Conservation (phyloP, 805 yeast species). For the Wickerhamomyces xylosicus region DNA sequence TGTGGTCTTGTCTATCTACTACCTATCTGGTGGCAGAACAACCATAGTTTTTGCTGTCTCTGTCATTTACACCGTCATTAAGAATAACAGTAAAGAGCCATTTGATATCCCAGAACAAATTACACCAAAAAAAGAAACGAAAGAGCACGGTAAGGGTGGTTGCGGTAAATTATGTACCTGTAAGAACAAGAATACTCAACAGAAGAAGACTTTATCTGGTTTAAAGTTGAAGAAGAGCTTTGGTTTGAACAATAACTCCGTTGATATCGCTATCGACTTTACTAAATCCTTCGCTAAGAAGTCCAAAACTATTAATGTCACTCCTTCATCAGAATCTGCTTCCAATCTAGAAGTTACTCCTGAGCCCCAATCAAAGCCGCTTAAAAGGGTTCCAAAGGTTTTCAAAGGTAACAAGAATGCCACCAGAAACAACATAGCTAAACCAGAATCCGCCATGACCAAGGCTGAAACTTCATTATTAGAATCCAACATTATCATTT, state of each 20-base stretch:
- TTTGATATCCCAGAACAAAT: not conserved
- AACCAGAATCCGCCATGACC: slow-evolving; percentile 23
- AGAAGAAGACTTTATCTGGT: slow-evolving; percentile 17
- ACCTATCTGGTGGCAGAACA: slow-evolving; percentile 26
- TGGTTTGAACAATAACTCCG: slow-evolving; percentile 8
- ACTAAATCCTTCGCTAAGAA: slow-evolving; percentile 24
- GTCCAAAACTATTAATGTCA: not conserved
- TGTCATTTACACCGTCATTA: slow-evolving; percentile 15
- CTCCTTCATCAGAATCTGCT: slow-evolving; percentile 1
- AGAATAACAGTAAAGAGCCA: slow-evolving; percentile 1
- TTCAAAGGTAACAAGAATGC: slow-evolving; percentile 27
- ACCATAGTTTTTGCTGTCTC: slow-evolving; percentile 22
- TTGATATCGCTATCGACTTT: slow-evolving; percentile 27
- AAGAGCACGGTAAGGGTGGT: slow-evolving; percentile 17
- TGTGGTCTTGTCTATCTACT: slow-evolving; percentile 7
- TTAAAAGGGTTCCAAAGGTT: slow-evolving; percentile 30
- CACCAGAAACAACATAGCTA: slow-evolving; percentile 9
- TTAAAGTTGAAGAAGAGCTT: slow-evolving; percentile 13
- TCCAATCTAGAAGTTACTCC: slow-evolving; percentile 7
- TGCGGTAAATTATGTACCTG: slow-evolving; percentile 25
- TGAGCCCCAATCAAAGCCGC: not conserved
- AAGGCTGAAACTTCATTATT: slow-evolving; percentile 31
- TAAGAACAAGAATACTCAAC: slow-evolving; percentile 15
- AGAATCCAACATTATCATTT: slow-evolving; percentile 52
- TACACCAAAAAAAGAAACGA: slow-evolving; percentile 5